A percentile compares a stretch with the other conserved stretches of the same genome.
phyloP scores from a whole-genome alignment of 2,329 filamentous ascomycete species.

The Sodiomyces alkalinus region DNA sequence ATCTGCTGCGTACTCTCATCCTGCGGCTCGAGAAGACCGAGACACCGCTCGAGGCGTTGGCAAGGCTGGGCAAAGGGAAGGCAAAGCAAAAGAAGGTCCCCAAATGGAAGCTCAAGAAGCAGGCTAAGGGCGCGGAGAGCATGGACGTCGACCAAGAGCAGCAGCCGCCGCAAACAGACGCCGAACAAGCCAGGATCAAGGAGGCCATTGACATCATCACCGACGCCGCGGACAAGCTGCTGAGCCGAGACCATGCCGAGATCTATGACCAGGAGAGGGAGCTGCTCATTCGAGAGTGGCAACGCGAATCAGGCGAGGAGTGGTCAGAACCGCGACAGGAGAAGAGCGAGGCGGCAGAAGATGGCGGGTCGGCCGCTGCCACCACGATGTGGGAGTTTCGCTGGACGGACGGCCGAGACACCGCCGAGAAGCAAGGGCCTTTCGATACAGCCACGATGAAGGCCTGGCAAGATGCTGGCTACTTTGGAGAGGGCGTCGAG shows the following conservation, averaged over 20 bases:
- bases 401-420: conserved; percentile 81
- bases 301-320: conserved; percentile 70
- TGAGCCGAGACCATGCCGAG: conserved; percentile 72
- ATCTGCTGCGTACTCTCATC: conserved; percentile 62
- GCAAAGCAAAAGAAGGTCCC: conserved; percentile 40
- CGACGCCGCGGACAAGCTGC: conserved; percentile 73
- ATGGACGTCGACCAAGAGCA: conserved; percentile 57
- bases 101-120: conserved; percentile 57
- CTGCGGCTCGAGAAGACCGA: conserved; percentile 61
- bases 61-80: conserved; percentile 57
- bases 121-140: conserved; percentile 33
- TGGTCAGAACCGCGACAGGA: conserved; percentile 45
- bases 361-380: conserved; percentile 5
- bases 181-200: conserved; percentile 54
- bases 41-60: conserved; percentile 76
- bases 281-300: conserved; percentile 66
- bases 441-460: conserved; percentile 78
- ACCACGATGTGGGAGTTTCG: conserved; percentile 69
- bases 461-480: conserved; percentile 81
- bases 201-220: conserved; percentile 70
- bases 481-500: conserved; percentile 82
- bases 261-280: conserved; percentile 86
- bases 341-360: conserved; percentile 13
- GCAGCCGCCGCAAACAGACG: conserved; percentile 44
- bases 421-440: conserved; percentile 65